A percentile compares a stretch with the other conserved stretches of the same genome.
These are phyloP conservation scores for Chlamydomonas eustigma DNA, from an alignment of 139 green algal species.

Conservation along the genomic window DNA sequence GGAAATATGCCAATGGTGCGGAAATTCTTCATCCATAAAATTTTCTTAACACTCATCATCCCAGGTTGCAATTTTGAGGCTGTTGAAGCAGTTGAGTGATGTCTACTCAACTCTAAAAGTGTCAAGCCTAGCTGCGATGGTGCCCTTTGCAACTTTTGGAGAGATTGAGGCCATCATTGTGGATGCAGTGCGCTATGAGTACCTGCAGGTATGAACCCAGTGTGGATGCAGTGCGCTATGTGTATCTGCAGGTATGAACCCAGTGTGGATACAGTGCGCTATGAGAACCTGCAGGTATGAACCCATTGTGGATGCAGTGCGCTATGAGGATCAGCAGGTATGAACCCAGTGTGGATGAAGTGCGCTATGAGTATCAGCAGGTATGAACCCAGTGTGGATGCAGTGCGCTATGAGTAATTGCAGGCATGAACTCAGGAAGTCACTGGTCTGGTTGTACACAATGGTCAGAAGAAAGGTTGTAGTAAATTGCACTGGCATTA, in stretches of 20 bases:
- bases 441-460: too few relatives aligned
- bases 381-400: not conserved
- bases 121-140: slow-evolving; percentile 36
- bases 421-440: not conserved
- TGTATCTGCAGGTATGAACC: slow-evolving; percentile 70
- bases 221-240: slow-evolving; percentile 86
- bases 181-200: slow-evolving; percentile 85
- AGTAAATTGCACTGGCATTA: too few relatives aligned
- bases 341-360: too few relatives aligned
- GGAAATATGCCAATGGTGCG: not conserved
- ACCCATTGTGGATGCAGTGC: slow-evolving; percentile 84
- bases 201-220: slow-evolving; percentile 70
- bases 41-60: not conserved
- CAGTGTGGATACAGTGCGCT: slow-evolving; percentile 87
- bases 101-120: slow-evolving; percentile 61
- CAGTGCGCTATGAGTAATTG: too few relatives aligned
- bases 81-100: slow-evolving; percentile 88
- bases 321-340: slow-evolving; percentile 79
- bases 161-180: slow-evolving; percentile 88
- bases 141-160: slow-evolving; percentile 62
- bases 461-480: too few relatives aligned
- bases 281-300: slow-evolving; percentile 76
- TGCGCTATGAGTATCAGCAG: too few relatives aligned
- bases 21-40: not conserved
- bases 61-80: slow-evolving; percentile 74